Percentiles rank a stretch among this genome's conserved stretches.
These are phyloP conservation scores for Brassica hybrid DNA, from an alignment of 441 rosid genomes.

Conservation along the genomic window DNA sequence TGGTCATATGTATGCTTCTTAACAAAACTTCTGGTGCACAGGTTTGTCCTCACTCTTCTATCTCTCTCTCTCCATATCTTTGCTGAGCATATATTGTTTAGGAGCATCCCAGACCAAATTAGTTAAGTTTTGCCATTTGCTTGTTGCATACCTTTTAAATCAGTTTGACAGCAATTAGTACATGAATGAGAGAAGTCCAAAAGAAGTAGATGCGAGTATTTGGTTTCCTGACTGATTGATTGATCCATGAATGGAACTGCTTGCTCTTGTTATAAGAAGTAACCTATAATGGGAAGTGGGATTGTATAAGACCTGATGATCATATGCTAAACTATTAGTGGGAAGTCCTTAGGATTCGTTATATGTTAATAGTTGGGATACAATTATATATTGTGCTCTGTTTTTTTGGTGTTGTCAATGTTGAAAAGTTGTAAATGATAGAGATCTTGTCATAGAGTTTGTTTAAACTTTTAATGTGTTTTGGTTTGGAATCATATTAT, in stretches of 20 bases:
- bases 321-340: too few species aligned
- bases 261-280: background rate
- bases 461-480: background rate
- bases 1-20: conserved; percentile 84
- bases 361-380: conserved; percentile 17
- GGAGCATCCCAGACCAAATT: conserved; percentile 5
- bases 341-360: conserved; percentile 34
- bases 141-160: too few species aligned
- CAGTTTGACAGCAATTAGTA: background rate
- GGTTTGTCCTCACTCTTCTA: conserved; percentile 43
- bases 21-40: conserved; percentile 68
- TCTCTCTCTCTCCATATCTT: background rate
- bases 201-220: conserved; percentile 10
- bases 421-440: background rate
- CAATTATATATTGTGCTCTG: background rate
- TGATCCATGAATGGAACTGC: background rate
- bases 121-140: conserved; percentile 1
- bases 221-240: background rate
- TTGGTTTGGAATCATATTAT: too few species aligned
- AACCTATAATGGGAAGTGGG: conserved; percentile 67
- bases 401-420: too few species aligned
- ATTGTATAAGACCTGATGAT: conserved; percentile 31
- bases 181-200: conserved; percentile 6
- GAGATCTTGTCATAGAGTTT: background rate
- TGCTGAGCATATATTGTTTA: background rate